phyloP scores from a whole-genome alignment of 192 early-diverging fungal species.

The Backusella parvicylindrica region DNA sequence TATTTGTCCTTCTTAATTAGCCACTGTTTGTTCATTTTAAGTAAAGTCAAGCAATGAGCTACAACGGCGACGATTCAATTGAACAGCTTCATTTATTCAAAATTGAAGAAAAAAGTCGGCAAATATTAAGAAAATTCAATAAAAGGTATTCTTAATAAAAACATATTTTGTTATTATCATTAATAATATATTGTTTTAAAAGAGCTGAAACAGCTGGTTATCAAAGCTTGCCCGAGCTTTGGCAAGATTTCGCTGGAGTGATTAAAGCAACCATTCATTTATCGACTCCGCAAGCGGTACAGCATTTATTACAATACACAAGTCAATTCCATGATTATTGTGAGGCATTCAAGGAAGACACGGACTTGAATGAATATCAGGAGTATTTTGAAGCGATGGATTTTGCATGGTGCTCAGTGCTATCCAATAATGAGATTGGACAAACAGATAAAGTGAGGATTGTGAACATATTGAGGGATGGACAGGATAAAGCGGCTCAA shows the following conservation, averaged over 20 bases:
- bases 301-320: conserved; percentile 5
- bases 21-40: not conserved
- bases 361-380: not conserved
- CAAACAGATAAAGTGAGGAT: conserved; percentile 16
- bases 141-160: not conserved
- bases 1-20: not conserved
- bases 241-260: not conserved
- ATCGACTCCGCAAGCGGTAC: not conserved
- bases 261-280: not conserved
- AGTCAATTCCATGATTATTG: conserved; percentile 12
- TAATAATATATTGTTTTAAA: not conserved
- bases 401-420: conserved; percentile 2
- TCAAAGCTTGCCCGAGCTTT: not conserved
- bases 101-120: not conserved
- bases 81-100: not conserved
- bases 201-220: conserved; percentile 3
- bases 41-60: not conserved
- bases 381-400: conserved; percentile 14
- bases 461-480: conserved; percentile 4
- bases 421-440: not conserved
- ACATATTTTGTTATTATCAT: not conserved
- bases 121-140: not conserved
- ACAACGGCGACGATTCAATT: not conserved
- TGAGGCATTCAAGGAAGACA: conserved; percentile 7
- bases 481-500: not conserved